Evolutionary conservation across 2,329 filamentous ascomycete genomes (phyloP).

Genomic region (Colletotrichum neosansevieriae): DNA sequence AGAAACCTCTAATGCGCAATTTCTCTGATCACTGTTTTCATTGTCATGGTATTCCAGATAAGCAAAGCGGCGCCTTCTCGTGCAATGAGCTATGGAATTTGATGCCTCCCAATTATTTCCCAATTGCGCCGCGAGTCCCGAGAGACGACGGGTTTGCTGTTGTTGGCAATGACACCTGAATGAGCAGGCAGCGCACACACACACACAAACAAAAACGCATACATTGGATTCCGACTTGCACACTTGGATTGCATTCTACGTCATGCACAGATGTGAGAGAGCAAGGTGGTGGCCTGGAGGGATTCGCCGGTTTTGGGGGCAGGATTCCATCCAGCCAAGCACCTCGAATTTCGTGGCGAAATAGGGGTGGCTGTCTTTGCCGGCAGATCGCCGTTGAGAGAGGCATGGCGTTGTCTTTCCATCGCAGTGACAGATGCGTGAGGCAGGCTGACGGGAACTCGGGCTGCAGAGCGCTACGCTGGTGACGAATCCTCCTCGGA

Average conservation of each 20-base stretch:
- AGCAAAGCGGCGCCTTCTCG: no score
- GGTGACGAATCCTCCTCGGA: background rate
- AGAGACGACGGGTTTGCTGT: background rate
- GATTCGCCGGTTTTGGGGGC: constrained; percentile 24
- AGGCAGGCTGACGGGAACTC: constrained; percentile 4
- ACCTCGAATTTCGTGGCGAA: background rate
- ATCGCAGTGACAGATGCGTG: background rate
- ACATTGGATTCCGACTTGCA: background rate
- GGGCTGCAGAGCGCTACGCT: background rate
- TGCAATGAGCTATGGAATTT: no score
- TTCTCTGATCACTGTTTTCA: no score
- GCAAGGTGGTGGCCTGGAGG: constrained; percentile 7
- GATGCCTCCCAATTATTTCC: no score
- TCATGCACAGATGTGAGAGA: constrained; percentile 11
- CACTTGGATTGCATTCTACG: background rate
- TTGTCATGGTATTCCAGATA: no score
- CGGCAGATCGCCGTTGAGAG: constrained; percentile 18
- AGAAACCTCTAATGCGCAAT: no score
- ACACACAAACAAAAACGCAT: no score
- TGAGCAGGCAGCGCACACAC: no score
- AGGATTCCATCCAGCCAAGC: background rate
- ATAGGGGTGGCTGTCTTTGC: background rate
- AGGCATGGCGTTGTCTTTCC: background rate
- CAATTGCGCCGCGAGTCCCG: no score
- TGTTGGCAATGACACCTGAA: no score